A percentile compares a stretch with the other conserved stretches of the same genome.
Conservation (phyloP, 2,329 filamentous ascomycete species). For the Colletotrichum kahawae region DNA sequence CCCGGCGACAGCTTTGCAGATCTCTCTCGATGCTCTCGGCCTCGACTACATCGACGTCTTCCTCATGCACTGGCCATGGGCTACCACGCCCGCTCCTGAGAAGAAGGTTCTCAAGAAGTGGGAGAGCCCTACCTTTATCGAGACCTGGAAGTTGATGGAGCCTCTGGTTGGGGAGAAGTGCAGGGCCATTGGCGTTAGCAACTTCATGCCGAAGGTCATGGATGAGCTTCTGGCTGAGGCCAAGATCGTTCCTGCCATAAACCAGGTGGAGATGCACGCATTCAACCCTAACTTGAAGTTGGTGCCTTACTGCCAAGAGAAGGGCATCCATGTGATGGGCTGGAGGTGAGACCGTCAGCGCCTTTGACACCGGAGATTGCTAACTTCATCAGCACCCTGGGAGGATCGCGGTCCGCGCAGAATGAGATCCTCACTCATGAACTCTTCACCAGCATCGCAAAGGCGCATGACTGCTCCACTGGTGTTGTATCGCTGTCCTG, state of each 20-base stretch:
- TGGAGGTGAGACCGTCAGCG: constrained; percentile 26
- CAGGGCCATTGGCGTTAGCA: constrained; percentile 35
- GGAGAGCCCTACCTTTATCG: constrained; percentile 30
- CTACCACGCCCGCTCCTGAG: constrained; percentile 27
- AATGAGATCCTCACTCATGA: constrained; percentile 25
- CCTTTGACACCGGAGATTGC: not conserved
- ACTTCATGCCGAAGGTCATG: constrained; percentile 35
- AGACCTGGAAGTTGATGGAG: constrained; percentile 35
- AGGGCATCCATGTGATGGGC: constrained; percentile 35
- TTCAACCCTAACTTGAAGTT: constrained; percentile 35
- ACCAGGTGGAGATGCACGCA: constrained; percentile 38
- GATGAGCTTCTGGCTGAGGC: constrained; percentile 28
- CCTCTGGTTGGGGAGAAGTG: constrained; percentile 28
- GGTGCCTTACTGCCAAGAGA: constrained; percentile 33
- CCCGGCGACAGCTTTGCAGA: constrained; percentile 30
- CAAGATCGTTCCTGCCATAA: constrained; percentile 32
- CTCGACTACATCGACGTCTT: constrained; percentile 37
- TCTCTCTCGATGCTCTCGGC: constrained; percentile 30
- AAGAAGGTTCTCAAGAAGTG: constrained; percentile 23
- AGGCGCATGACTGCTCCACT: constrained; percentile 26
- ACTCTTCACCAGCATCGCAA: constrained; percentile 28
- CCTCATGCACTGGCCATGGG: constrained; percentile 42
- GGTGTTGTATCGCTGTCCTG: constrained; percentile 31
- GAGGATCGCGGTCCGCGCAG: constrained; percentile 1
- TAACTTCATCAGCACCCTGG: constrained; percentile 4